Evolutionary conservation across 352 stramenopile genomes (phyloP), one percentile per base, ranked within the genome.

Genomic region (Pythium sp.): DNA sequence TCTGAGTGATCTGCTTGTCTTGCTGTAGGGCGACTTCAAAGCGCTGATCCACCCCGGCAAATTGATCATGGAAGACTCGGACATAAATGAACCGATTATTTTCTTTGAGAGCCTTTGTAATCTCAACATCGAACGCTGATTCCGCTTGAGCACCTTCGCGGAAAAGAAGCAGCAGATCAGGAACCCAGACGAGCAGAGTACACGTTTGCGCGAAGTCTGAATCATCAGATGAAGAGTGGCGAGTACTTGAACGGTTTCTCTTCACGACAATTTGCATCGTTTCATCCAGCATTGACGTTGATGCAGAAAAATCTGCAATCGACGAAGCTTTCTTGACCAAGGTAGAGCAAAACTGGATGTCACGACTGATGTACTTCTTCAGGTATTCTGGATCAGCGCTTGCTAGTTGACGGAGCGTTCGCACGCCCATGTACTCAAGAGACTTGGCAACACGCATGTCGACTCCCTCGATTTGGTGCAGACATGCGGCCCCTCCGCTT

Each of bases 341-440:
- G 3, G 20, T 38, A 22, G 62, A 51, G n/a, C 70, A 77, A 22
- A 76, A 30, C 2, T 65, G 22, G 65, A 61, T 36, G 9, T 64
- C 54, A 34, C 64, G 68, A n/a, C 62, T 54, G 28, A 79, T 54
- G 61, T 65, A 72, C 15, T 32, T 57, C 20, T 70, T 57, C 24
- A 82, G 67, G 20, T 60, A 3, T 14, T 36, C 32, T 36, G 72
- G 49, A 9, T 47, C 47, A 11, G 76, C 55, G 46, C 58, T 24
- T 55, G 73, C 71, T 20, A 82, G 69, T 22, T 77, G 55, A 3
- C 61, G 51, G 53, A 82, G 69, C 9, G 71, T 67, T 6, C 64
- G 60, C 30, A 82, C 66, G 1, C 76, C 76, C 43, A 73, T 73
- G 34, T 72, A 79, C 62, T 70, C 67, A 20, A 82, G 56, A 2